These are phyloP conservation scores for Neoboletus magnificus DNA, from an alignment of 768 basidiomycete genomes.

Conservation along the genomic window DNA sequence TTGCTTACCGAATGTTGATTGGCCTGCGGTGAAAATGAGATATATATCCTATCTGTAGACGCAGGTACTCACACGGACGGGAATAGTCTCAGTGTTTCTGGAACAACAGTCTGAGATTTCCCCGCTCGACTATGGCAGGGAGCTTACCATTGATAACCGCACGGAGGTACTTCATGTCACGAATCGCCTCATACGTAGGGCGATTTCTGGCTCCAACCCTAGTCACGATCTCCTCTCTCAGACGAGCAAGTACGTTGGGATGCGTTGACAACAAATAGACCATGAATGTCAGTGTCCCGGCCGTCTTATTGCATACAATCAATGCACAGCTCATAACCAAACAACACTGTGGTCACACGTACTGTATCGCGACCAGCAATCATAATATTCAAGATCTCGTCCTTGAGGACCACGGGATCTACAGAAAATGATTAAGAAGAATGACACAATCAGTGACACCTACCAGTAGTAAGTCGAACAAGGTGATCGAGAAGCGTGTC, in stretches of 20 bases:
- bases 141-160: conserved; percentile 60
- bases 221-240: conserved; percentile 53
- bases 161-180: conserved; percentile 60
- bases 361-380: conserved; percentile 33
- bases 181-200: conserved; percentile 54
- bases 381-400: conserved; percentile 35
- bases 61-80: conserved; percentile 40
- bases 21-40: conserved; percentile 29
- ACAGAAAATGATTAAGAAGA: neutral
- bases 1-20: conserved; percentile 44
- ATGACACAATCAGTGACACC: conserved; percentile 20
- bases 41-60: neutral
- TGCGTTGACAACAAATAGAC: conserved; percentile 50
- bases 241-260: conserved; percentile 42
- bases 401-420: conserved; percentile 30
- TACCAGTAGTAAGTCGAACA: conserved; percentile 46
- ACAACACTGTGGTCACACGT: neutral
- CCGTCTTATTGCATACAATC: conserved; percentile 35
- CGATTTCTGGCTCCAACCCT: conserved; percentile 47
- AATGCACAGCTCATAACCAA: neutral
- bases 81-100: conserved; percentile 55
- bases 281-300: conserved; percentile 34
- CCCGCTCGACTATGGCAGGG: neutral
- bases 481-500: conserved; percentile 56
- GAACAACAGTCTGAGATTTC: neutral